Base-by-base conservation (phyloP, 176 grass and related monocot species). In the Oryza longistaminata region DNA sequence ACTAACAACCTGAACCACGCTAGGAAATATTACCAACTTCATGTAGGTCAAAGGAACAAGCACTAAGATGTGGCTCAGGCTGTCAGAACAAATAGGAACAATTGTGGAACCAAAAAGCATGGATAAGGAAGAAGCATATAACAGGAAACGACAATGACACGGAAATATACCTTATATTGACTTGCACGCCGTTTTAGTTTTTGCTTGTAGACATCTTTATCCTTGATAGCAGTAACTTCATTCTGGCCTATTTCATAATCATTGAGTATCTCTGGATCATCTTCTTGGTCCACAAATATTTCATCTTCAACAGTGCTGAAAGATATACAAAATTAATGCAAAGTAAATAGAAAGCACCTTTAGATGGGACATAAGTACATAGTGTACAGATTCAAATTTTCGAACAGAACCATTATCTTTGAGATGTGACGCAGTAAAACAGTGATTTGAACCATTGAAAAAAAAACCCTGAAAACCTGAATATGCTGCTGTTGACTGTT, bases 251-350 rank as follows among this genome's bases (percentile, higher is more conserved):
- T 77, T 72, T 96, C 93, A 80, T 96, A 86, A 88, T 99, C 96
- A 91, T 99, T 90, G 4, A 92, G 67, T 61, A 99, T 88, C 66
- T 94, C 92, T 35, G 93, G 90, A 60, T 90, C 88, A 88, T 99
- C 97, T 61, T 77, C 86, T 92, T 96, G 93, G 75, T 93, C 92
- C 35, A 96, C 84, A 58, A 92, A 86, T 85, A 99, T 94, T 71
- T 94, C 92, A 86, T 92, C 93, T 94, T 96, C 97, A 70, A 92
- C 87, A 85, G 93, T 94, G 58, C 97, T 99, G 86, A 69, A 83
- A 19, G 29, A 66, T 7, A 88, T 39, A 68, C 52, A 26, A 89
- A 65, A 75, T 74, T 42, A 79, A 46, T 21, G 66, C 46, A 17
- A 31, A 49, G 16, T 10, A 58, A 76, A 75, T 34, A 79, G 21